phyloP scores from a whole-genome alignment of 768 basidiomycete species.

The Mycena belliarum region DNA sequence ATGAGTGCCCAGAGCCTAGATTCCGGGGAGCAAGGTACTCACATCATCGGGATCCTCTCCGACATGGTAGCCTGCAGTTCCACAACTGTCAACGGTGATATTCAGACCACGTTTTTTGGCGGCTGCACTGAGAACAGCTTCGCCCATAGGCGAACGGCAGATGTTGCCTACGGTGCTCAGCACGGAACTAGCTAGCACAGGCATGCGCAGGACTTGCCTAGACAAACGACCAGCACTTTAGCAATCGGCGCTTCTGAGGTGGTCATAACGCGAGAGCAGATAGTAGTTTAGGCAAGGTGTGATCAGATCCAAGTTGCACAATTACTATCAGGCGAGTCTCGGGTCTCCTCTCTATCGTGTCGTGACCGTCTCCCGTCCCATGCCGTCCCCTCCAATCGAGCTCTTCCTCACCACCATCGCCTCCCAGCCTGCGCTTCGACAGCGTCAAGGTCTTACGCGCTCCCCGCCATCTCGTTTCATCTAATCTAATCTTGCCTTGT shows the following conservation, averaged over 20 bases:
- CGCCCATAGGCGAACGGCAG: constrained; percentile 91
- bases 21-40: constrained; percentile 5
- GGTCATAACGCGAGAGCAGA: constrained; percentile 22
- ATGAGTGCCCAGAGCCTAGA: neutral
- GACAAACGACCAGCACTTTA: constrained; percentile 73
- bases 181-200: neutral
- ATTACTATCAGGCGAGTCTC: no score
- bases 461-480: neutral
- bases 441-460: constrained; percentile 65
- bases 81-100: constrained; percentile 78
- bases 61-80: constrained; percentile 77
- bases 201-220: constrained; percentile 37
- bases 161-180: constrained; percentile 59
- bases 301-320: no score
- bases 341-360: no score
- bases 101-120: constrained; percentile 67
- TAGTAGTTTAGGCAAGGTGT: no score
- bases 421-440: constrained; percentile 73
- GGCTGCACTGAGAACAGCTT: constrained; percentile 76
- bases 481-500: neutral
- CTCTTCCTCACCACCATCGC: constrained; percentile 70
- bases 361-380: constrained; percentile 24
- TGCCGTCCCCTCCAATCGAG: constrained; percentile 84
- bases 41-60: constrained; percentile 86
- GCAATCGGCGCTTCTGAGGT: constrained; percentile 31